Base-by-base conservation (phyloP, 75 land plant genomes). In the Pinus tabuliformis region DNA sequence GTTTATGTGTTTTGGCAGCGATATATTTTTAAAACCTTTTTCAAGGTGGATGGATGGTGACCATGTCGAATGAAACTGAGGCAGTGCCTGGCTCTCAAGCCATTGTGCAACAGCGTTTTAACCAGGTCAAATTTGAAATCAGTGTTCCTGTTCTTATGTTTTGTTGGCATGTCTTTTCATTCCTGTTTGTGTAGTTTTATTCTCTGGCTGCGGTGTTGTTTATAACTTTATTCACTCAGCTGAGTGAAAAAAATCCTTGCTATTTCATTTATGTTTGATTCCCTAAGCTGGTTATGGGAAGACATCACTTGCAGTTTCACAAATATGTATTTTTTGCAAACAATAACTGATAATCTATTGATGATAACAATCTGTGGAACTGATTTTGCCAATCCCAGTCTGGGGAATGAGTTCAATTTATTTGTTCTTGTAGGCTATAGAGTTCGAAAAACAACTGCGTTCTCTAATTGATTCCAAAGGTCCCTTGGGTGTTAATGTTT, bases 371-470 rank as follows among this genome's bases (percentile, higher is more conserved):
- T 22, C 14, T 68, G 54, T 49, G 54, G 9, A 11, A 49, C 54
- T 49, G 54, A 49, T 49, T 49, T 42, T 68, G 13, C 4, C 11
- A 68, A 39, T 42, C 24, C 14, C 11, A 68, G 52, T 24, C 42
- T 68, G 8, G 54, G 5, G 9, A 68, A 20, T 68, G 36, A 68
- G 24, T 39, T 4, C 72, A 2, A 37, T 68, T 68, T 30, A 36
- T 39, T 39, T 68, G 21, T 21, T 37, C 4, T 68, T 68, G 21
- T 39, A 92, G 95, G 87, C 86, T 62, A 59, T 77, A 61, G 86
- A 86, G 78, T 61, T 80, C 68, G 95, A 92, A 71, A 91, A 86
- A 77, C 87, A 85, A 59, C 62, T 92, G 75, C 70, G 79, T 78
- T 21, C 75, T 22, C 72, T 76, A 57, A 82, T 88, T 74, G 83